phyloP scores from a whole-genome alignment of 176 grass and related monocot genomes.

The Musa itinerans region DNA sequence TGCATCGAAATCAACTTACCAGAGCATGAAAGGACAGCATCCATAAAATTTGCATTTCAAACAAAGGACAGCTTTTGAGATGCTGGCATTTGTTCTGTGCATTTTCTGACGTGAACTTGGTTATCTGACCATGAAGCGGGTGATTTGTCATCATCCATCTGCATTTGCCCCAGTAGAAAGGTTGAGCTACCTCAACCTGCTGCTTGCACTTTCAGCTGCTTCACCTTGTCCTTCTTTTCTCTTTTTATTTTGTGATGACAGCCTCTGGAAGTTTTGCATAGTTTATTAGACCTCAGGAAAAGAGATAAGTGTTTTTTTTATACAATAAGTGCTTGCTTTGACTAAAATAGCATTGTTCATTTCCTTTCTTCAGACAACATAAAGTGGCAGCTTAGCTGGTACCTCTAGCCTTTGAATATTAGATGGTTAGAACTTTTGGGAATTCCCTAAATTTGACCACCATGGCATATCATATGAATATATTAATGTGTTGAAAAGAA shows the following conservation, averaged over 20 bases:
- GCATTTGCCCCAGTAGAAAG: not conserved
- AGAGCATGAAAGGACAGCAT: not conserved
- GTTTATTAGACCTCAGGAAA: not conserved
- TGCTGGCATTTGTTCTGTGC: not conserved
- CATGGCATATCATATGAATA: too few relatives aligned
- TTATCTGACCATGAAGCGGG: too few relatives aligned
- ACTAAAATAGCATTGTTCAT: too few relatives aligned
- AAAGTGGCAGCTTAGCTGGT: too few relatives aligned
- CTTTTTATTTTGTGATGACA: not conserved
- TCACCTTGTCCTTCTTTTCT: not conserved
- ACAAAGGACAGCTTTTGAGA: not conserved
- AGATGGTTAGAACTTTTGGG: too few relatives aligned
- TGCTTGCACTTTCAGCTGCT: not conserved
- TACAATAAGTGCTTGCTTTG: not conserved
- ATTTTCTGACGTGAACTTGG: not conserved
- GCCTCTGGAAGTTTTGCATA: not conserved
- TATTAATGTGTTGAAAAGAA: too few relatives aligned
- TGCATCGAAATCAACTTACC: not conserved
- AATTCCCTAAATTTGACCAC: too few relatives aligned
- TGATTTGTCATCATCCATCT: not conserved
- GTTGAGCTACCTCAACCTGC: conserved; percentile 1
- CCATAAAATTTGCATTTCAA: not conserved
- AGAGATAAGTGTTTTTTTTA: not conserved
- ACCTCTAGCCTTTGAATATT: too few relatives aligned
- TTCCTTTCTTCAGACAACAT: too few relatives aligned